Conservation (phyloP, 352 stramenopile genomes). For the Phytophthora quininea region DNA sequence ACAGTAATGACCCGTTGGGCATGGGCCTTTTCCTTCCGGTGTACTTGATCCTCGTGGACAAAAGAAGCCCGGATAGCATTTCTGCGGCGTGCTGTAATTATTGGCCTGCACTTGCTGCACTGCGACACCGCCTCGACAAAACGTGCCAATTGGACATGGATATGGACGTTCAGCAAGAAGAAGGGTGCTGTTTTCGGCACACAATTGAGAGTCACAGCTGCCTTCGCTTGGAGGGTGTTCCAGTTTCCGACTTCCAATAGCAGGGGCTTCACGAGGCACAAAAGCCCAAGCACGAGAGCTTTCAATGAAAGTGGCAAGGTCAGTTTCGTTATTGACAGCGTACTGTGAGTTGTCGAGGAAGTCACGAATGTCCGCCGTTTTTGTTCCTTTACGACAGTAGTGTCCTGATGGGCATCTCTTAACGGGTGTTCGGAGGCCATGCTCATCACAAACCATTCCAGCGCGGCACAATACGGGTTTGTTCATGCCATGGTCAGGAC, state of each 20-base stretch:
- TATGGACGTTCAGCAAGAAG: conserved; percentile 92
- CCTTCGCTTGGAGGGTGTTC: conserved; percentile 65
- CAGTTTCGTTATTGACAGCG: conserved; percentile 61
- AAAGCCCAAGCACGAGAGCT: conserved; percentile 48
- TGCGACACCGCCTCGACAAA: conserved; percentile 90
- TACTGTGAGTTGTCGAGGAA: conserved; percentile 74
- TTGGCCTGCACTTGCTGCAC: conserved; percentile 56
- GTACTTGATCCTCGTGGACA: conserved; percentile 92
- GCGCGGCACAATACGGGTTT: conserved; percentile 91
- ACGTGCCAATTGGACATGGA: conserved; percentile 93
- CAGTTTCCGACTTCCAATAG: conserved; percentile 60
- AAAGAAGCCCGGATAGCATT: conserved; percentile 96
- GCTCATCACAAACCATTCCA: conserved; percentile 93
- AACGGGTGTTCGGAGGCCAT: conserved; percentile 80
- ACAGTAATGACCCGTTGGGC: conserved; percentile 96
- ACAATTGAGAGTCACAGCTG: conserved; percentile 55
- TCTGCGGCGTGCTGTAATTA: conserved; percentile 95
- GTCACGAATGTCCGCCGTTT: conserved; percentile 73
- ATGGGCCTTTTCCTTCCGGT: conserved; percentile 94
- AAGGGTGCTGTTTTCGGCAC: conserved; percentile 45
- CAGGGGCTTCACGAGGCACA: conserved; percentile 54
- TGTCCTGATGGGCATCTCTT: conserved; percentile 92
- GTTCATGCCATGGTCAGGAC: conserved; percentile 90
- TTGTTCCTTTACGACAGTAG: conserved; percentile 94
- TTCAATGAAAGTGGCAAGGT: conserved; percentile 68